A percentile compares a stretch with the other conserved stretches of the same genome.
Evolutionary conservation across 208 protist genomes (phyloP).

Genomic region (Acanthamoeba quina): DNA sequence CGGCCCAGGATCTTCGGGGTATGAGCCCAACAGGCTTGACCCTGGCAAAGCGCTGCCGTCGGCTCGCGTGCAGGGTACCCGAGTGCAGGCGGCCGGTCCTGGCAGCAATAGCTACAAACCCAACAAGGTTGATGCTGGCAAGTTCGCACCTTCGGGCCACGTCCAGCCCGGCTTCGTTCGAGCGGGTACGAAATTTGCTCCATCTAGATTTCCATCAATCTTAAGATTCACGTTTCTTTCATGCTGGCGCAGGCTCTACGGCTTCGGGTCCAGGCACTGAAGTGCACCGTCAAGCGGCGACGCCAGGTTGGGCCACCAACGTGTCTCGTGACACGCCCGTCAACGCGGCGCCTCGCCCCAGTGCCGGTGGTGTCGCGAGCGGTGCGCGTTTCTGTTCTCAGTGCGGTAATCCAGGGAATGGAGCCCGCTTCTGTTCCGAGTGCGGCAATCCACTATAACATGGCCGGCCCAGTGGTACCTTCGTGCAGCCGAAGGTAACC

Average conservation of each 20-base stretch:
- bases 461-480: neutral
- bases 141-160: conserved; percentile 31
- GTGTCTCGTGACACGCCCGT: neutral
- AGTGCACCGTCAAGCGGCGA: neutral
- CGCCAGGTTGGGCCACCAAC: conserved; percentile 51
- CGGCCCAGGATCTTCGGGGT: neutral
- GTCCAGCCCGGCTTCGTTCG: neutral
- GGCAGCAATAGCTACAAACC: conserved; percentile 56
- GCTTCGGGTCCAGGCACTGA: conserved; percentile 47
- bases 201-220: neutral
- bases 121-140: conserved; percentile 38
- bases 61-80: conserved; percentile 19
- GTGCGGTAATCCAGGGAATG: neutral
- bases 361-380: neutral
- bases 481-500: neutral
- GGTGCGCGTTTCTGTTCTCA: conserved; percentile 32
- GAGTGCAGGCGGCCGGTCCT: conserved; percentile 7
- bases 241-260: neutral
- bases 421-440: conserved; percentile 53
- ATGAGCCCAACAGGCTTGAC: conserved; percentile 36
- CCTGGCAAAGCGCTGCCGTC: conserved; percentile 15
- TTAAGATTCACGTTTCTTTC: neutral
- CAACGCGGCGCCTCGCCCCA: neutral
- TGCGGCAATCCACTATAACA: conserved; percentile 14
- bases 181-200: neutral